phyloP scores from a whole-genome alignment of 164 flowering plant genomes.

The Malania oleifera region DNA sequence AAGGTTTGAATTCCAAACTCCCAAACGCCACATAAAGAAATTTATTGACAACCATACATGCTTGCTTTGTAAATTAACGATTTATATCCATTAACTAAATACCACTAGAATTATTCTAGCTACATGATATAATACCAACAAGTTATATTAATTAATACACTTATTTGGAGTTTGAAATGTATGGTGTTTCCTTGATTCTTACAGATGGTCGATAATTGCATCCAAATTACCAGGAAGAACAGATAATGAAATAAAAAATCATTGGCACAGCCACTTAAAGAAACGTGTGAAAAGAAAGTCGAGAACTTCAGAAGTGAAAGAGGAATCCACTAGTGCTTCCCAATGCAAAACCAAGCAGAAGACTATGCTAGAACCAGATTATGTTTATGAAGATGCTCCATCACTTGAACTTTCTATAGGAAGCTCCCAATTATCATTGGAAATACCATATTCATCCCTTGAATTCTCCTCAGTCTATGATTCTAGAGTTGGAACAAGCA shows the following conservation, averaged over 20 bases:
- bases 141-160: too few species aligned
- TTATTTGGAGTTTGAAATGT: too few species aligned
- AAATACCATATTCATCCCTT: not conserved
- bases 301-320: not conserved
- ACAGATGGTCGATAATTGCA: constrained; percentile 33
- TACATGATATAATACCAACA: too few species aligned
- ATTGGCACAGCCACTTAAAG: constrained; percentile 28
- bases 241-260: constrained; percentile 31
- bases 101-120: too few species aligned
- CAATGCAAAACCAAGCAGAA: not conserved
- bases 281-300: not conserved
- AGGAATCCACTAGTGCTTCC: not conserved
- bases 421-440: constrained; percentile 11
- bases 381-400: not conserved
- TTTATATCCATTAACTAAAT: too few species aligned
- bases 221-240: constrained; percentile 24
- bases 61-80: too few species aligned
- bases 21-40: too few species aligned
- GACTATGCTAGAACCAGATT: not conserved
- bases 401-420: constrained; percentile 7
- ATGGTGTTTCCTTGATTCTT: not conserved
- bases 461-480: not conserved
- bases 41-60: too few species aligned
- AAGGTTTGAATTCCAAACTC: too few species aligned
- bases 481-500: not conserved